Base-by-base conservation (phyloP, 2,329 filamentous ascomycete species). In the Claviceps spartinae region DNA sequence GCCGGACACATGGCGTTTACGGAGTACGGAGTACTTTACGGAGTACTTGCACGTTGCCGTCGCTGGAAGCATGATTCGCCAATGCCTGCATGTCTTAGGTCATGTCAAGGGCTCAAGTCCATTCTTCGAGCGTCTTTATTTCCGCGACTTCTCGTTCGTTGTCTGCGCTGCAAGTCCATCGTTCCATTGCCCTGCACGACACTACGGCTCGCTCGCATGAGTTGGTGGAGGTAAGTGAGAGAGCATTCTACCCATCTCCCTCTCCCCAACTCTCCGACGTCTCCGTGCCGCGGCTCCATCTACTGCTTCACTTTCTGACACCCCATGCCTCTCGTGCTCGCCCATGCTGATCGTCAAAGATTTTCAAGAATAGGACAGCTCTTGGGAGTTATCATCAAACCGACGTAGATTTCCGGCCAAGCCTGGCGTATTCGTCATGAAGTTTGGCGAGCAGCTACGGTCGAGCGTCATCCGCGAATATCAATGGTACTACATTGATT, bases 401-500 rank as follows among this genome's bases (percentile, higher is more conserved):
- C 52, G 54, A 49, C 57, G 58, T 51, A 59, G 49, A 48, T 68
- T 65, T 61, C 66, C 61, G 57, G 66, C 72, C 57, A 64, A 65
- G 37, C 78, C 76, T 45, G 77, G 77, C 54, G 66, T 74, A 57
- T 65, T 81, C 70, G 72, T 78, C 72, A 84, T 84, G 81, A 84
- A 84, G 77, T 98, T 97, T 76, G 93, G 93, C 67, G 88, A 96
- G 71, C 90, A 98, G 77, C 82, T 98, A 63, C 88, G 88, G 58
- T 91, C 88, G 63, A 96, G 90, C 66, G 79, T 95, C 65, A 95
- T 97, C 70, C 89, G 87, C 75, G 90, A 97, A 72, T 98, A 94
- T 73, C 84, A 90, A 68, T 95, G 90, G 83, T 88, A 95, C 75
- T 98, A 98, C 73, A 96, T 98, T 71, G 86, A 88, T 71, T 98